Evolutionary conservation across 177 flowering plant genomes (phyloP), one percentile per base, ranked within the genome.

Genomic region (Tripterygium wilfordii): DNA sequence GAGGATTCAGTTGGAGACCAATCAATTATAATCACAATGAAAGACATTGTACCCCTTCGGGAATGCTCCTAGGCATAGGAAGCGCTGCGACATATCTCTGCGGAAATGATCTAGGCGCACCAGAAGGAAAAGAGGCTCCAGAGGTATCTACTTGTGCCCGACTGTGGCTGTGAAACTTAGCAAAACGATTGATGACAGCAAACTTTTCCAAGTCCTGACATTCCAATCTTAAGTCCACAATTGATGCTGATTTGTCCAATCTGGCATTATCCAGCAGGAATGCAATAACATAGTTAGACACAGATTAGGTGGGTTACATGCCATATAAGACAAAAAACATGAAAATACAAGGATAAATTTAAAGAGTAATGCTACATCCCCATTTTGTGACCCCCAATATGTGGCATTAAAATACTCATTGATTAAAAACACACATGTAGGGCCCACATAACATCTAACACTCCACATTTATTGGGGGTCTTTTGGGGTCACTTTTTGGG

Each of bases 181-280:
- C 95, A 58, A 83, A 81, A 31, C 86, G 81, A 49, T 83, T 86
- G 57, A 79, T 77, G 48, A 76, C 58, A 16, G 78, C 54, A 57
- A 75, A 68, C 40, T 60, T 77, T 59, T 83, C 91, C 57, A 81
- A 45, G 27, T 86, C 95, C 53, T 74, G 81, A 40, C 53, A 63
- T 54, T 81, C 85, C 42, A 81, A 58, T 51, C 59, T 74, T 41
- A 83, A 1, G 47, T 81, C 88, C 42, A 68, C 29, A 23, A 81
- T 36, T 26, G 88, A 79, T 36, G 63, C 50, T 42, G 54, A 53
- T 54, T 60, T 71, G 20, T 79, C 85, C 71, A 79, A 28, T 53
- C 95, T 85, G 85, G 69, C 39, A 61, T 25, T 25, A 19, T 18
- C 4, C 7, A 9, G 20, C 20, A 36, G 20, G 38, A 48, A 20